Evolutionary conservation across 345 rosid species (phyloP), one percentile per base, ranked within the genome.

Genomic region (Turnera subulata): DNA sequence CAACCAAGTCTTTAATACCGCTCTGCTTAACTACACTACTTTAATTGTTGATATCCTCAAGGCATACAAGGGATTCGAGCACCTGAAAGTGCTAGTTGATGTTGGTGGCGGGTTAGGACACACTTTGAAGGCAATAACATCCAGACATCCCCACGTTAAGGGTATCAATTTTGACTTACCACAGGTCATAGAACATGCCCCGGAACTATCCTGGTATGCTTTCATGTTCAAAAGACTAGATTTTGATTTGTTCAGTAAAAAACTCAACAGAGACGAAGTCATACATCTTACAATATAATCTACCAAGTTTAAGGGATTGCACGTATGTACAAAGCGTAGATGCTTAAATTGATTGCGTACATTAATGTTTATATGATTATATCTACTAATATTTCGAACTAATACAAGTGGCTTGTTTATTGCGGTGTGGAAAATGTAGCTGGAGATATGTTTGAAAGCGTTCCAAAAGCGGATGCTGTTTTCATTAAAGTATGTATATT

Each of bases 71-170:
- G 50, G 65, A 0, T 61, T 61, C 42, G 11, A 61, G 24, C 7
- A 17, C 17, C 6, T 61, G 19, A 12, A 40, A 6, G 26, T 24
- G 39, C 20, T 61, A 25, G 50, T 61, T 9, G 57, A 61, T 26
- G 56, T 51, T 11, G 65, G 65, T 2, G 57, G 57, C 1, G 65
- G 65, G 12, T 0, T 50, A 12, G 50, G 57, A 7, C 38, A 38
- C n/a, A 50, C 55, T 25, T 7, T 61, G 2, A 39, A 39, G 22
- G 42, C 49, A 19, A 20, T 29, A 29, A 29, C 35, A 29, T 45
- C 18, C 49, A 45, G n/a, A 45, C 9, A 45, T 20, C 49, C 49
- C 20, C 20, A 1, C 20, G 6, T 45, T 20, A 45, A 9, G 2
- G 49, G 20, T 18, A 45, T 17, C 20, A 45, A 45, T 20, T 45